Base-by-base conservation (phyloP, 1,139 yeast species). In the Pneumocystis carinii region DNA sequence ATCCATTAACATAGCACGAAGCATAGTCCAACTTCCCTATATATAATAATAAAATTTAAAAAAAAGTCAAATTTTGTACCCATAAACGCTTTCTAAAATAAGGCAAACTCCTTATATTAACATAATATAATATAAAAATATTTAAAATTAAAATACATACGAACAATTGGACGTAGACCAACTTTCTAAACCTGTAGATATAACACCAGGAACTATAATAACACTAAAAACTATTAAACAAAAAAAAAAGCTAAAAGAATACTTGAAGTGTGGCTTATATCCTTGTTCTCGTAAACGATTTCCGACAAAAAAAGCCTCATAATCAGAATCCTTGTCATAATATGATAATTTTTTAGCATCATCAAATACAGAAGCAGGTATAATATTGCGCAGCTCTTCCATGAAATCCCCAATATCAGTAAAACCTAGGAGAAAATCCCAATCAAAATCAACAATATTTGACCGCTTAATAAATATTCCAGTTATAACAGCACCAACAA, bases 81-180 rank as follows among this genome's bases (percentile, higher is more conserved):
- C 98, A 92, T 64, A 92, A 74, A 67, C 97, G 78, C 72, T 90
- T 90, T 62, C 98, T 79, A 75, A 90, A 92, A 73, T 90, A 95
- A 32, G 84, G 80, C 65, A 90, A 81, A 37, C 59, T 57, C 24
- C 14, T 19, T 10, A 12, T 3, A 37, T 37, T 37, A 39, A 15
- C 19, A 27, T 12, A 36, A 10, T 57, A 24, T 4, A 19, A 19
- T 4, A 42, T 19, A 19, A 24, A 24, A 57, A 37, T 57, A 39
- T 19, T 27, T 37, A 37, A 48, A 48, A 41, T 17, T 41, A 17
- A 32, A 41, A 48, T 37, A 57, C 38, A 29, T 57, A 57, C 1
- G 96, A 95, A 72, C 98, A 92, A 17, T 86, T 95, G 1, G 78
- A 81, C 8, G 84, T 78, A 8, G 95, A 86, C 98, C 98, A 92